phyloP scores from a whole-genome alignment of 73 alveolate species.

The Tetrahymena borealis region DNA sequence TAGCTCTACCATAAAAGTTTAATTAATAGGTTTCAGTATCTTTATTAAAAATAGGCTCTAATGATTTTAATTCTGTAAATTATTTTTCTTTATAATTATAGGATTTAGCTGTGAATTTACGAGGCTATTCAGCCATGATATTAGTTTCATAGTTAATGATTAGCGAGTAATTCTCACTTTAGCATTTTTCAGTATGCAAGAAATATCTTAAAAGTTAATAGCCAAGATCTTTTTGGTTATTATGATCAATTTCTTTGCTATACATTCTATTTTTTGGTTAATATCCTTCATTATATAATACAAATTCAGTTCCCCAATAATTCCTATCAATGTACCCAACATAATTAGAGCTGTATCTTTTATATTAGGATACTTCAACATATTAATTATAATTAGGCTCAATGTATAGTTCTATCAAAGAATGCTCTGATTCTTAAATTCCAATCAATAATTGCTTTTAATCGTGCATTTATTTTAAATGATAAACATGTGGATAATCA shows the following conservation, averaged over 20 bases:
- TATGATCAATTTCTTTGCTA: neutral
- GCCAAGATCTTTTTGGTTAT: conserved; percentile 19
- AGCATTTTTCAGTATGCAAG: neutral
- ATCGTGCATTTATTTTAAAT: neutral
- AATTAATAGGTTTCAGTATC: conserved; percentile 23
- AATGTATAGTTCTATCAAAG: neutral
- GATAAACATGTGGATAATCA: neutral
- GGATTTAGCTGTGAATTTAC: conserved; percentile 19
- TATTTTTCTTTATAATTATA: conserved; percentile 2
- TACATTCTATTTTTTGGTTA: neutral
- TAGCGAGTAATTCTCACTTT: neutral
- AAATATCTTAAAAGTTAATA: neutral
- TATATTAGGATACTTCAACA: neutral
- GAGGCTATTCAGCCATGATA: conserved; percentile 36
- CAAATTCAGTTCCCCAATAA: conserved; percentile 42
- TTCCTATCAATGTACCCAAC: conserved; percentile 30
- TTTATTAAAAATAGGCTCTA: conserved; percentile 23
- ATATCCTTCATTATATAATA: conserved; percentile 24
- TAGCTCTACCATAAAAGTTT: conserved; percentile 28
- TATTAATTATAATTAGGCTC: neutral
- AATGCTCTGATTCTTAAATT: neutral
- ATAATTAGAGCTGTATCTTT: conserved; percentile 17
- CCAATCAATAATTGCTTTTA: neutral
- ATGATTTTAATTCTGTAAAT: neutral
- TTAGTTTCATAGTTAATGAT: conserved; percentile 25